These are phyloP conservation scores for Nematodospora anomalae DNA, from an alignment of 1,139 yeast species.

Conservation along the genomic window DNA sequence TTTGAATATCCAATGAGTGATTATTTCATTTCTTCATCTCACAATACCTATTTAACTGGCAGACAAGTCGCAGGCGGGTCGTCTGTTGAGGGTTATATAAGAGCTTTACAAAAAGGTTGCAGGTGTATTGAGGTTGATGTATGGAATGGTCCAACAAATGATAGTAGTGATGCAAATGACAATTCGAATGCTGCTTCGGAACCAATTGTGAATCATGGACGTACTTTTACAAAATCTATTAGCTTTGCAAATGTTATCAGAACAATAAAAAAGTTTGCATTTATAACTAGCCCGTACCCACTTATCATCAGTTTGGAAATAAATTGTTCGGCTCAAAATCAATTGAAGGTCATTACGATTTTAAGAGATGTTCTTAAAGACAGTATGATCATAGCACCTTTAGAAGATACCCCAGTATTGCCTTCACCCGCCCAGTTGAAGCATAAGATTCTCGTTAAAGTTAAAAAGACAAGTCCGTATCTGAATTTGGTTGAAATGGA, in stretches of 20 bases:
- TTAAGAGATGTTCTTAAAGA: slow-evolving; percentile 62
- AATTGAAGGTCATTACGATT: slow-evolving; percentile 52
- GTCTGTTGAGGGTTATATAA: slow-evolving; percentile 87
- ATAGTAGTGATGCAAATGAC: slow-evolving; percentile 3
- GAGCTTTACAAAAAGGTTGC: slow-evolving; percentile 88
- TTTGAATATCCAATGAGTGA: slow-evolving; percentile 73
- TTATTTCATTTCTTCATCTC: slow-evolving; percentile 89
- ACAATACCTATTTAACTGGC: slow-evolving; percentile 88
- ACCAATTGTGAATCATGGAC: slow-evolving; percentile 90
- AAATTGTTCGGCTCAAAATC: slow-evolving; percentile 70
- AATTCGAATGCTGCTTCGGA: slow-evolving; percentile 28
- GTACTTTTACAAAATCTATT: slow-evolving; percentile 74
- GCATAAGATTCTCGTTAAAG: slow-evolving; percentile 72
- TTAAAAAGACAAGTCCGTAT: slow-evolving; percentile 54
- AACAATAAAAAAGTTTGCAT: slow-evolving; percentile 79
- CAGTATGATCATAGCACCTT: slow-evolving; percentile 48
- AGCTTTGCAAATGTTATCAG: slow-evolving; percentile 68
- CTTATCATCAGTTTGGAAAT: slow-evolving; percentile 85
- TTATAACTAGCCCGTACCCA: slow-evolving; percentile 80
- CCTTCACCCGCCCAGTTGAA: slow-evolving; percentile 76
- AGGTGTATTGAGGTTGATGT: slow-evolving; percentile 90
- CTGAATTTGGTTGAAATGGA: slow-evolving; percentile 21
- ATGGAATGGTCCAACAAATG: slow-evolving; percentile 71
- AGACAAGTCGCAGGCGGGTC: slow-evolving; percentile 91
- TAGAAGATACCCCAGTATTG: slow-evolving; percentile 31